Base-by-base conservation (phyloP, 202 grass and related monocot genomes). In the Panicum virgatum region DNA sequence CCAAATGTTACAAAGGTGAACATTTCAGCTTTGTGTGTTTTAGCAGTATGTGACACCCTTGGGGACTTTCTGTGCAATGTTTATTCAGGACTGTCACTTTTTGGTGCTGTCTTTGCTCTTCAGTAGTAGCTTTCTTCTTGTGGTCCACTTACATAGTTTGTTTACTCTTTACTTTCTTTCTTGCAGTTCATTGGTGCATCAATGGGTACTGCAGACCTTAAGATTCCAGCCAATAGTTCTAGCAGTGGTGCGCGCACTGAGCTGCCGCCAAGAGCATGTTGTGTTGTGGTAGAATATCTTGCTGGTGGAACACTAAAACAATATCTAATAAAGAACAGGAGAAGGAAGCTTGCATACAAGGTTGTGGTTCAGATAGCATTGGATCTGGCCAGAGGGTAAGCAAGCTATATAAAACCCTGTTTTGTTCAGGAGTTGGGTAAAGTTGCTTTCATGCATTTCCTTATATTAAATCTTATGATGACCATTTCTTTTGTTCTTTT, bases 141-240 rank as follows among this genome's bases (percentile, higher is more conserved):
- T 58, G 15, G 20, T 60, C 20, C 50, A 14, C 81, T 80, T 32
- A 50, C 8, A 23, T 39, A 61, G 54, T 30, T 67, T 14, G 32
- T 85, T 77, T 14, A 59, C 19, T 60, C 53, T 30, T 69, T 80
- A 63, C 56, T 60, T 65, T 73, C 7, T 60, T 80, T 70, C n/a
- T 59, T 81, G 38, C 79, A 97, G 94, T 97, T 97, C 47, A 42
- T 97, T 72, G 95, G 95, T 65, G 95, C 88, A 84, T 97, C 95
- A 19, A 92, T 94, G 92, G 92, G 90, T 36, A 94, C 95, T 23
- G 61, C 75, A 36, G 84, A 92, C 54, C 88, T 97, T 60, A 89
- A 87, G 70, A 71, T 97, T 67, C 94, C 92, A 44, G 58, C 29
- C 18, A 79, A 82, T 30, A 79, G 83, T 57, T 78, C 78, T 1